phyloP scores from a whole-genome alignment of 352 stramenopile genomes.

The Pythium rhizo-oryzae region DNA sequence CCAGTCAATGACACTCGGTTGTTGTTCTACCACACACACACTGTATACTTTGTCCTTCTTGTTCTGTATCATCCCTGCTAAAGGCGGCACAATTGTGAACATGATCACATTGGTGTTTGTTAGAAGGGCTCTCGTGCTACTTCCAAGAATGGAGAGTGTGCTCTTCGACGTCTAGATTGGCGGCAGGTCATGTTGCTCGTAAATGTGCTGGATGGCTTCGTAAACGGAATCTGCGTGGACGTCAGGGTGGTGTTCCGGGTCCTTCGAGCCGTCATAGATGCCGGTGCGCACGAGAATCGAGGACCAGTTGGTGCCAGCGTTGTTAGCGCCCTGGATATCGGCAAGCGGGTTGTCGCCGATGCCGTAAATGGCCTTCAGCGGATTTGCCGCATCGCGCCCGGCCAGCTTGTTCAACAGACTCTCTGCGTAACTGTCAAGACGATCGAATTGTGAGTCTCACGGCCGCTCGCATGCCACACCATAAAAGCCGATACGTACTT shows the following conservation, averaged over 20 bases:
- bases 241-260: slow-evolving; percentile 68
- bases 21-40: slow-evolving; percentile 21
- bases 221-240: slow-evolving; percentile 63
- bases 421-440: slow-evolving; percentile 56
- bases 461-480: not conserved
- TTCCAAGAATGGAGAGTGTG: too few relatives aligned
- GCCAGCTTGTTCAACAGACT: slow-evolving; percentile 65
- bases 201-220: slow-evolving; percentile 82
- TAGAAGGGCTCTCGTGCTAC: too few relatives aligned
- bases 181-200: slow-evolving; percentile 53
- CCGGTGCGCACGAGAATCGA: slow-evolving; percentile 89
- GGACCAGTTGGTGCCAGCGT: slow-evolving; percentile 77
- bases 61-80: not conserved
- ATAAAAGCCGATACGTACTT: slow-evolving; percentile 43
- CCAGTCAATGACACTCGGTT: slow-evolving; percentile 25
- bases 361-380: slow-evolving; percentile 78
- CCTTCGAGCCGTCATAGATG: slow-evolving; percentile 71
- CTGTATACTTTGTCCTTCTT: not conserved
- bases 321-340: slow-evolving; percentile 89
- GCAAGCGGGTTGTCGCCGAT: slow-evolving; percentile 89
- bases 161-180: slow-evolving; percentile 11
- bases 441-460: not conserved
- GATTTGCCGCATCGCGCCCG: slow-evolving; percentile 34
- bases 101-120: too few relatives aligned
- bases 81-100: too few relatives aligned